Base-by-base conservation (phyloP, 345 rosid species). In the Schrenkiella parvula region DNA sequence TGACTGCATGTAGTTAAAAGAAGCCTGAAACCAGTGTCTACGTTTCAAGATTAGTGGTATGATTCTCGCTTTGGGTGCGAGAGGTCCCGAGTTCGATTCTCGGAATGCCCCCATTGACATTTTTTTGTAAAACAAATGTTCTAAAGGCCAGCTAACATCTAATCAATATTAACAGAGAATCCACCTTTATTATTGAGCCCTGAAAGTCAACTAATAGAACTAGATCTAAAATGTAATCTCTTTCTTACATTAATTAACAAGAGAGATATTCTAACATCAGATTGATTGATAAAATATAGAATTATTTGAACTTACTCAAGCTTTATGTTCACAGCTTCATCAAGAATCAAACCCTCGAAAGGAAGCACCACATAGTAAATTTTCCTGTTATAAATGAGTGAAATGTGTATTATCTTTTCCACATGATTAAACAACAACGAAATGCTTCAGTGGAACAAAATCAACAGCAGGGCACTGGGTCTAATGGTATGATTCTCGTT, bases 31-130 rank as follows among this genome's bases (percentile, higher is more conserved):
- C 28, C 29, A 4, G 29, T 22, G 17, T 50, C 55, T 23, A 50
- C 32, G 11, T 12, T 50, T 50, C 55, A 23, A 50, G 17, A n/a
- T n/a, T 87, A 87, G 90, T 89, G 89, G 91, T 82, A 85, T 84
- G 88, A 86, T 89, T 87, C 93, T 91, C 74, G 88, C 89, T 92
- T 85, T 83, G 88, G 92, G 90, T 83, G 91, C 82, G 80, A 92
- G 91, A 87, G 86, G 52, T 47, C 59, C 38, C 38, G 38, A 28
- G 66, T 57, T 66, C 60, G 53, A 73, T 73, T 73, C 72, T 47
- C 78, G 66, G 72, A 64, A 57, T 56, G 50, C 70, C 66, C 58
- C 75, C 77, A 31, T 64, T 54, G 64, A 63, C 56, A n/a, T n/a
- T n/a, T n/a, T n/a, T n/a, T n/a, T n/a, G n/a, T n/a, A n/a, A n/a